Percentiles rank a stretch among this genome's conserved stretches.
These are phyloP conservation scores for Clathrospora elynae DNA, from an alignment of 2,329 filamentous ascomycete species.

Conservation along the genomic window DNA sequence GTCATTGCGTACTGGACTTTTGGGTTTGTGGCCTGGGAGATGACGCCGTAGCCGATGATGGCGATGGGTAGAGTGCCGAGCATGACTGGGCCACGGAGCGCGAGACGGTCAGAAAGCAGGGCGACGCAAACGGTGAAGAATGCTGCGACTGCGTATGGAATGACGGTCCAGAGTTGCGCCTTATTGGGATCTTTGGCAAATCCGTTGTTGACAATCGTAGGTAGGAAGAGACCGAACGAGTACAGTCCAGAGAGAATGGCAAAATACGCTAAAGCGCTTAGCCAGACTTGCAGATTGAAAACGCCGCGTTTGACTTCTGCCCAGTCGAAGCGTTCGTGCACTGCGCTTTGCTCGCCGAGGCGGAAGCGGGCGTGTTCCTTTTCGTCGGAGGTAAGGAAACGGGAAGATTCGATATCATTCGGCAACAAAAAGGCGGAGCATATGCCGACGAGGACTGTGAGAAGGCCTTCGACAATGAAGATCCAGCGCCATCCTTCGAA, in stretches of 20 bases:
- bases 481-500: constrained; percentile 67
- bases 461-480: constrained; percentile 63
- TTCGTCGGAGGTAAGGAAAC: constrained; percentile 61
- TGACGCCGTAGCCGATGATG: constrained; percentile 68
- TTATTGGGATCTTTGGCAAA: constrained; percentile 62
- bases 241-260: constrained; percentile 63
- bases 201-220: constrained; percentile 66
- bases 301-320: constrained; percentile 66
- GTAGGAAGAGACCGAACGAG: constrained; percentile 68
- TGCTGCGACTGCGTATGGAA: constrained; percentile 66
- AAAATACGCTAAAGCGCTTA: constrained; percentile 66
- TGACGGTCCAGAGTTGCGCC: constrained; percentile 67
- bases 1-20: constrained; percentile 68
- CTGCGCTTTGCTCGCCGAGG: constrained; percentile 47
- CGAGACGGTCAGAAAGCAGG: constrained; percentile 64
- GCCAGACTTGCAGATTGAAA: constrained; percentile 65
- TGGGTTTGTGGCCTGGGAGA: constrained; percentile 60
- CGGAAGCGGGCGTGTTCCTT: constrained; percentile 56
- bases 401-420: constrained; percentile 60
- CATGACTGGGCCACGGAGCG: constrained; percentile 66
- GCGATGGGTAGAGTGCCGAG: constrained; percentile 66
- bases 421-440: constrained; percentile 62
- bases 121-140: constrained; percentile 59
- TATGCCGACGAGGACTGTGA: constrained; percentile 59
- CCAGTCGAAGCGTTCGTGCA: constrained; percentile 61